Evolutionary conservation across 768 basidiomycete genomes (phyloP).

Genomic region (Podaxis rugospora): DNA sequence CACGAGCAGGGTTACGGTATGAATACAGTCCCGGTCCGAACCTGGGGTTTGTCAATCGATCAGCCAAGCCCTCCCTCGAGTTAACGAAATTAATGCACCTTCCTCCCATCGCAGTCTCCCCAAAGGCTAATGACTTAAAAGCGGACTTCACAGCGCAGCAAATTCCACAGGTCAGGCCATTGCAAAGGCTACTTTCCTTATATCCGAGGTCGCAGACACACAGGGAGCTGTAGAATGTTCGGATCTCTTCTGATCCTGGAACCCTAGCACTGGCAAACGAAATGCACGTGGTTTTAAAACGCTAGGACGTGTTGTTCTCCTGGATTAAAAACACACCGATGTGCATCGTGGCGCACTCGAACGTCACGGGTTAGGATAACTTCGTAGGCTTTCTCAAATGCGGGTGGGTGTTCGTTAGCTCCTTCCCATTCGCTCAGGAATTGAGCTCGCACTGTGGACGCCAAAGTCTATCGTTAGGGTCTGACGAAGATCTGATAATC

Average conservation of each 20-base stretch:
- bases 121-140: constrained; percentile 57
- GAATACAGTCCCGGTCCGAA: constrained; percentile 63
- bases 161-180: constrained; percentile 61
- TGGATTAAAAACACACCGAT: constrained; percentile 32
- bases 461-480: constrained; percentile 12
- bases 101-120: constrained; percentile 45
- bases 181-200: constrained; percentile 46
- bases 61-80: background rate
- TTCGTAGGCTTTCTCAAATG: constrained; percentile 55
- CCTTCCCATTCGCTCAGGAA: constrained; percentile 56
- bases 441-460: constrained; percentile 36
- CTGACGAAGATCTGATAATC: constrained; percentile 3
- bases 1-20: constrained; percentile 52
- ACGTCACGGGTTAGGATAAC: constrained; percentile 38
- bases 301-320: background rate
- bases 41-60: constrained; percentile 24
- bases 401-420: constrained; percentile 25
- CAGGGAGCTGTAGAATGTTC: constrained; percentile 60
- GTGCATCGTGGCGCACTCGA: constrained; percentile 42
- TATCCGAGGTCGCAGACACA: constrained; percentile 67
- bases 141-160: constrained; percentile 55
- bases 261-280: constrained; percentile 27
- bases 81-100: constrained; percentile 33
- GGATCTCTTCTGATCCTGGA: constrained; percentile 39
- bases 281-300: background rate